Conservation (phyloP, 2,329 filamentous ascomycete genomes). For the Coniochaeta sp. region DNA sequence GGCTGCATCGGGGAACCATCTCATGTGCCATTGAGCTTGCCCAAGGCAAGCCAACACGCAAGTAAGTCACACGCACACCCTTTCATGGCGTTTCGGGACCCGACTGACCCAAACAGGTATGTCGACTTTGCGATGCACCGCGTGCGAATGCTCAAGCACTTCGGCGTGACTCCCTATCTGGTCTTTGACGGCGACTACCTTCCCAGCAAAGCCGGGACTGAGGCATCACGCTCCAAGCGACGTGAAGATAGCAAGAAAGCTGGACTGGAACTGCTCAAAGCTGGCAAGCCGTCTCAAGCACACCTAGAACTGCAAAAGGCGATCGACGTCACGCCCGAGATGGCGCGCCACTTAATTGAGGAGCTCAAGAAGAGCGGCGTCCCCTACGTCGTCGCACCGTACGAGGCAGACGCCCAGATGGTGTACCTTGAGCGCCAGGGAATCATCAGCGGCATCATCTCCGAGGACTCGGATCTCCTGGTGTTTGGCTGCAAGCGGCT, state of each 20-base stretch:
- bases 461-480: slow-evolving; percentile 91
- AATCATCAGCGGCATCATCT: slow-evolving; percentile 78
- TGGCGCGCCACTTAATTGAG: slow-evolving; percentile 88
- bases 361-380: slow-evolving; percentile 76
- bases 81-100: not conserved
- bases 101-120: slow-evolving; percentile 49
- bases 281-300: slow-evolving; percentile 75
- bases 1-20: slow-evolving; percentile 90
- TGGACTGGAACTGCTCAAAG: slow-evolving; percentile 72
- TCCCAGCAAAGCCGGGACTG: slow-evolving; percentile 86
- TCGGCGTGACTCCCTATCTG: slow-evolving; percentile 87
- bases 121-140: slow-evolving; percentile 85
- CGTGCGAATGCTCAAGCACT: slow-evolving; percentile 89
- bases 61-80: slow-evolving; percentile 46
- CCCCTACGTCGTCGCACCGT: slow-evolving; percentile 88
- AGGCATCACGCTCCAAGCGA: slow-evolving; percentile 66
- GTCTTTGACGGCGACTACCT: slow-evolving; percentile 95
- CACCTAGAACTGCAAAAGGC: slow-evolving; percentile 87
- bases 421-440: slow-evolving; percentile 87
- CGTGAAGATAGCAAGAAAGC: slow-evolving; percentile 69
- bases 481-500: slow-evolving; percentile 91
- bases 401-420: slow-evolving; percentile 95
- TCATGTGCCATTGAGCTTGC: slow-evolving; percentile 88
- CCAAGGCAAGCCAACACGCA: slow-evolving; percentile 77
- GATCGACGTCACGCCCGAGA: slow-evolving; percentile 90